Base-by-base conservation (phyloP, 2,329 filamentous ascomycete genomes). In the Trichoderma sp. region DNA sequence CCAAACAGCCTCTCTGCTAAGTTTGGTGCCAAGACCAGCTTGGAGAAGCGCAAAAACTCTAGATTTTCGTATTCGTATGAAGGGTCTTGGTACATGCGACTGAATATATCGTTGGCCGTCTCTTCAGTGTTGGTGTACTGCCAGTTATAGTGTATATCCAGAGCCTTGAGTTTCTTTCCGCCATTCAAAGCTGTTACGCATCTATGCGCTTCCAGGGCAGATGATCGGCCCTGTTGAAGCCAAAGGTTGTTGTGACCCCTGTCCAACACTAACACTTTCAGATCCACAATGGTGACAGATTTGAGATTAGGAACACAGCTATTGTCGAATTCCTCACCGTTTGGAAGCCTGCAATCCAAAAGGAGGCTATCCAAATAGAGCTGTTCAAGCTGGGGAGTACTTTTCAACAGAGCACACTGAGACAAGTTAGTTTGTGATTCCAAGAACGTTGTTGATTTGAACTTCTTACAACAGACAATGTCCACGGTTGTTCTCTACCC, bases 391-490 rank as follows among this genome's bases (percentile, higher is more conserved):
- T 32, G 43, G 9, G 68, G 68, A n/a, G 39, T 34, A 7, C 47
- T 61, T 62, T 30, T 62, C 57, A 69, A 53, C 57, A 50, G 26
- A 15, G 47, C 55, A 36, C 34, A 4, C 66, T 69, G 15, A 26
- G 1, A n/a, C 3, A 28, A 15, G 57, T 69, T 36, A 69, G 5
- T 53, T 15, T 50, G 13, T 20, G n/a, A 53, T 58, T 47, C 36
- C n/a, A 82, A 71, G 73, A 75, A 79, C 3, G 82, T 73, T 62
- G 82, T 80, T 65, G 82, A 76, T 53, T 73, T 12, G 78, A 80
- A n/a, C 76, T 53, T 11, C 66, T 69, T 62, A 69, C 66, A 34
- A 69, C 15, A 28, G 66, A 50, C 5, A 69, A 53, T 20, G 30
- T 9, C 55, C 53, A 53, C 20, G 57, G 57, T 28, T 69, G 66